Evolutionary conservation across 116 monocot species (phyloP).

Genomic region (Posidonia oceanica): DNA sequence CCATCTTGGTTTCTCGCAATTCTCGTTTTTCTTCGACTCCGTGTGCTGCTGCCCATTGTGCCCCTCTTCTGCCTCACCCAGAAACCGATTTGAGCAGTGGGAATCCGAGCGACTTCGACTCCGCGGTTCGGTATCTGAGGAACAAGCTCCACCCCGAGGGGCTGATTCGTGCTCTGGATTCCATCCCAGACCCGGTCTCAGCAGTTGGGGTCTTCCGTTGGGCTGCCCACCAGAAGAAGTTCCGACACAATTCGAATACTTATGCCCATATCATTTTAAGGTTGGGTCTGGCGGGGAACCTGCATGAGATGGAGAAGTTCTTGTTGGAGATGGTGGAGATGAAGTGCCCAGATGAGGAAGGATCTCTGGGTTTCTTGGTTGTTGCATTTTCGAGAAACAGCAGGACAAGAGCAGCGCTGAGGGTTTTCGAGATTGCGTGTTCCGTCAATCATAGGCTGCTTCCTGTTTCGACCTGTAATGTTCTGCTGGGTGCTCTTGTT

Average conservation of each 20-base stretch:
- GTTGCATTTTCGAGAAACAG: conserved; percentile 18
- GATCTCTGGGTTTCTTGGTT: conserved; percentile 16
- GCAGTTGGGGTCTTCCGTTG: conserved; percentile 21
- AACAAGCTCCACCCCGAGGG: conserved; percentile 19
- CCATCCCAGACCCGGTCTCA: conserved; percentile 12
- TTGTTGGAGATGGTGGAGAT: conserved; percentile 43
- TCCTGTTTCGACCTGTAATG: conserved; percentile 32
- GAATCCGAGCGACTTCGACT: conserved; percentile 7
- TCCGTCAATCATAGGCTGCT: conserved; percentile 9
- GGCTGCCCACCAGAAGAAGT: conserved; percentile 29
- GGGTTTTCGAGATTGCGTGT: conserved; percentile 28
- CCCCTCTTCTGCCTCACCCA: not conserved
- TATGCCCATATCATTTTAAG: conserved; percentile 16
- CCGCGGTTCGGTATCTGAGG: conserved; percentile 13
- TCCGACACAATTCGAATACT: conserved; percentile 13
- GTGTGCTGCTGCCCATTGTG: not conserved
- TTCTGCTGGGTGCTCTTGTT: conserved; percentile 20
- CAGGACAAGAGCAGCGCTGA: conserved; percentile 19
- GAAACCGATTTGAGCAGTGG: not conserved
- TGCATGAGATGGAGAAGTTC: conserved; percentile 18
- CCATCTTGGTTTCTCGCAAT: not conserved
- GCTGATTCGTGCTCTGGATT: conserved; percentile 18
- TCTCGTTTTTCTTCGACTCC: conserved; percentile 6
- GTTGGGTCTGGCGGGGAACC: conserved; percentile 20
- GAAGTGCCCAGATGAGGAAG: conserved; percentile 4